Evolutionary conservation across 1,284 basidiomycete genomes (phyloP).

Genomic region (Leccinum angustisporum): DNA sequence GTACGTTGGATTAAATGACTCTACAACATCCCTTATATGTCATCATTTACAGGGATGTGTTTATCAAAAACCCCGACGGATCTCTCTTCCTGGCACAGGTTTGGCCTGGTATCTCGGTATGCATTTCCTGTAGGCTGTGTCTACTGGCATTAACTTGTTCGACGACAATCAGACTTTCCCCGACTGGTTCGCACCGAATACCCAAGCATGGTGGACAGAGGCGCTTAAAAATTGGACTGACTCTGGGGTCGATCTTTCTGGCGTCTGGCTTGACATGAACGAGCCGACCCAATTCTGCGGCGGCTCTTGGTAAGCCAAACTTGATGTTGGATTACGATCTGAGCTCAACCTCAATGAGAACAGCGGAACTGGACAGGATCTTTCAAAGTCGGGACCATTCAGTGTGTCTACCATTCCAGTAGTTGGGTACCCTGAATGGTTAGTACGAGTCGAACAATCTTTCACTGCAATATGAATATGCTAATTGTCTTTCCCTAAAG

Average conservation of each 20-base stretch:
- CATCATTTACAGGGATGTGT: conserved; percentile 49
- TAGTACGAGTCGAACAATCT: conserved; percentile 8
- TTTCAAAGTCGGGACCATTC: conserved; percentile 35
- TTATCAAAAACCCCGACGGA: conserved; percentile 67
- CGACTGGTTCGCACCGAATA: conserved; percentile 67
- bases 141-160: neutral
- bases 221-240: conserved; percentile 59
- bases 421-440: conserved; percentile 66
- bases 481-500: conserved; percentile 38
- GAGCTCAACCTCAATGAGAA: conserved; percentile 14
- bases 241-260: conserved; percentile 58
- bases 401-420: conserved; percentile 49
- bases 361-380: conserved; percentile 53
- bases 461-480: neutral
- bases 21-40: conserved; percentile 24
- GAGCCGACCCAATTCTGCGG: conserved; percentile 65
- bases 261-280: conserved; percentile 80
- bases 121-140: conserved; percentile 3
- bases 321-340: neutral
- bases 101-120: conserved; percentile 54
- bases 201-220: conserved; percentile 58
- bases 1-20: conserved; percentile 28
- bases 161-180: conserved; percentile 52
- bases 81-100: conserved; percentile 69
- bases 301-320: conserved; percentile 52